These are phyloP conservation scores for Hypoxylon sp. DNA, from an alignment of 2,329 filamentous ascomycete species.

Conservation along the genomic window DNA sequence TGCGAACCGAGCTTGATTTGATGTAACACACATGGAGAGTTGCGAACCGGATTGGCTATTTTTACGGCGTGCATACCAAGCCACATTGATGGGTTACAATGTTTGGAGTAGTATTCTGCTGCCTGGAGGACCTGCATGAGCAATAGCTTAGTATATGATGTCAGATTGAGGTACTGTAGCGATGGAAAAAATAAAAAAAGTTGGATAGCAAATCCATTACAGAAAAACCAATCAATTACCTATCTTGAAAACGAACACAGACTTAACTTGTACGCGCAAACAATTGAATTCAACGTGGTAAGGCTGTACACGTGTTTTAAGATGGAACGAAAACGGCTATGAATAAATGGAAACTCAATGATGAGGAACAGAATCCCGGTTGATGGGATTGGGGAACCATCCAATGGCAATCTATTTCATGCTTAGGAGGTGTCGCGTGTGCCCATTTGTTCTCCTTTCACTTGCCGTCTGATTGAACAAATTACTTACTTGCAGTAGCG, in stretches of 20 bases:
- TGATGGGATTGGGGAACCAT: constrained; percentile 11
- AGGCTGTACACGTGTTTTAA: too few species aligned
- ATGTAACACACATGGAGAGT: not conserved
- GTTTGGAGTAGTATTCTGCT: constrained; percentile 2
- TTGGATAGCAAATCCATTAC: too few species aligned
- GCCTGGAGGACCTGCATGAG: constrained; percentile 10
- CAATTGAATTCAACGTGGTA: too few species aligned
- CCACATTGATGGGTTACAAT: not conserved
- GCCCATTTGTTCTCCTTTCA: constrained; percentile 4
- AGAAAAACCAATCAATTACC: too few species aligned
- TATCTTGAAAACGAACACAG: too few species aligned
- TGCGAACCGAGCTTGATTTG: too few species aligned
- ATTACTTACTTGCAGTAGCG: constrained; percentile 16
- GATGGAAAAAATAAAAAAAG: too few species aligned
- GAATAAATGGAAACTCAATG: too few species aligned
- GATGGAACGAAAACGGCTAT: too few species aligned
- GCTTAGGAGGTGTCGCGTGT: constrained; percentile 11
- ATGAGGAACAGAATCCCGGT: too few species aligned
- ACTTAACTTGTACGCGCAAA: too few species aligned
- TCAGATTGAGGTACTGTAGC: constrained; percentile 1
- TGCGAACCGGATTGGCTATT: constrained; percentile 3
- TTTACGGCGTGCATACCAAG: not conserved
- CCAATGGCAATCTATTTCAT: constrained; percentile 7
- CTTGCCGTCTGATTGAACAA: not conserved
- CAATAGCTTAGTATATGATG: constrained; percentile 2